Evolutionary conservation across 495 filamentous ascomycete species (phyloP).

Genomic region (Xylaria sp.): DNA sequence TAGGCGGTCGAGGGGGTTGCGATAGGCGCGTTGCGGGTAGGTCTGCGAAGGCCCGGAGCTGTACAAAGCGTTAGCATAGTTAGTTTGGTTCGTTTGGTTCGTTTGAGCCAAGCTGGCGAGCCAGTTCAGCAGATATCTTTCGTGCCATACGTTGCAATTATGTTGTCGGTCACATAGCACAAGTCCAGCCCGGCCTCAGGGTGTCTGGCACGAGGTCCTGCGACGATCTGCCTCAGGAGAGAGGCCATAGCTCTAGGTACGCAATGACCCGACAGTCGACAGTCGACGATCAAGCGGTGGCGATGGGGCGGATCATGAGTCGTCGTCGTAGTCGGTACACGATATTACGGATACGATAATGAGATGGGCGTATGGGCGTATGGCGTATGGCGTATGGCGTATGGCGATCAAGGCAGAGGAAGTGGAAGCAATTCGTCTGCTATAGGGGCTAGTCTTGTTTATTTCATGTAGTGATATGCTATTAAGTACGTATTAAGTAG

Average conservation of each 20-base stretch:
- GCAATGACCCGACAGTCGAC: neutral
- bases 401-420: neutral
- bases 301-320: neutral
- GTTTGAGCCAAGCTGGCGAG: neutral
- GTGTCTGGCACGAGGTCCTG: slow-evolving; percentile 81
- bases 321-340: slow-evolving; percentile 11
- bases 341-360: neutral
- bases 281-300: neutral
- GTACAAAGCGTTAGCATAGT: neutral
- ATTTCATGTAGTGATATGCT: neutral
- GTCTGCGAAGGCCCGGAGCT: slow-evolving; percentile 82
- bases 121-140: neutral
- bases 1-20: slow-evolving; percentile 85
- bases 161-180: slow-evolving; percentile 90
- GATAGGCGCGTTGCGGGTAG: slow-evolving; percentile 89
- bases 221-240: slow-evolving; percentile 64
- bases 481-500: too few species aligned
- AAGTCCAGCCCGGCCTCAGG: slow-evolving; percentile 89
- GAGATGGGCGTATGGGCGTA: neutral
- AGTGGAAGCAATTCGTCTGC: neutral
- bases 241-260: slow-evolving; percentile 58
- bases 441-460: too few species aligned
- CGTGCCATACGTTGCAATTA: slow-evolving; percentile 62
- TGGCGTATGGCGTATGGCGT: too few species aligned
- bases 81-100: too few species aligned